These are phyloP conservation scores for Lactarius evosmus DNA, from an alignment of 768 basidiomycete species.

Conservation along the genomic window DNA sequence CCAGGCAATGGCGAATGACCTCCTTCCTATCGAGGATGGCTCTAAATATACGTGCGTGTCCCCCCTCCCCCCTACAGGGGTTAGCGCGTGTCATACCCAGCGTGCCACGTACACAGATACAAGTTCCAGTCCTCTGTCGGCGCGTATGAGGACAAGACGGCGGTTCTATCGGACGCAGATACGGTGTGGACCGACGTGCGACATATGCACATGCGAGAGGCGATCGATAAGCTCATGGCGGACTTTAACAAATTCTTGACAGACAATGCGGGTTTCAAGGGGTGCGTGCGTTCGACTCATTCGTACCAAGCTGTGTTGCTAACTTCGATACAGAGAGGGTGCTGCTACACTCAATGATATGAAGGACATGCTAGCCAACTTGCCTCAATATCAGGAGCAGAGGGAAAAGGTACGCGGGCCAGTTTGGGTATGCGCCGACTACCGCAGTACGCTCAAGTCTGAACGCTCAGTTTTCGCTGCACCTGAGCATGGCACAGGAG, in stretches of 20 bases:
- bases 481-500: conserved; percentile 96
- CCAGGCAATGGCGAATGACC: conserved; percentile 97
- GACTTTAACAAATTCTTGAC: conserved; percentile 94
- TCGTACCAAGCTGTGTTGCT: not conserved
- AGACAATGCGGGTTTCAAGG: conserved; percentile 93
- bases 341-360: conserved; percentile 92
- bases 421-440: not conserved
- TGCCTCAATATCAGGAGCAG: conserved; percentile 94
- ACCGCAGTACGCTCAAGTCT: not conserved
- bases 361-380: conserved; percentile 96
- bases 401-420: conserved; percentile 71
- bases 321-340: conserved; percentile 50
- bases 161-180: conserved; percentile 82
- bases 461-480: conserved; percentile 77
- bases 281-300: conserved; percentile 54
- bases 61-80: not conserved
- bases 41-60: conserved; percentile 74
- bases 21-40: conserved; percentile 86
- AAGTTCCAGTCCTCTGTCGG: conserved; percentile 90
- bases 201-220: conserved; percentile 98
- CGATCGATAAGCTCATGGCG: conserved; percentile 93
- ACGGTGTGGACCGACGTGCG: conserved; percentile 89
- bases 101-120: conserved; percentile 53
- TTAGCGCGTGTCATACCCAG: not conserved
- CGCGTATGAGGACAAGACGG: conserved; percentile 82